A percentile compares a stretch with the other conserved stretches of the same genome.
Conservation (phyloP, 257 asterid genomes). For the Verbena officinalis region DNA sequence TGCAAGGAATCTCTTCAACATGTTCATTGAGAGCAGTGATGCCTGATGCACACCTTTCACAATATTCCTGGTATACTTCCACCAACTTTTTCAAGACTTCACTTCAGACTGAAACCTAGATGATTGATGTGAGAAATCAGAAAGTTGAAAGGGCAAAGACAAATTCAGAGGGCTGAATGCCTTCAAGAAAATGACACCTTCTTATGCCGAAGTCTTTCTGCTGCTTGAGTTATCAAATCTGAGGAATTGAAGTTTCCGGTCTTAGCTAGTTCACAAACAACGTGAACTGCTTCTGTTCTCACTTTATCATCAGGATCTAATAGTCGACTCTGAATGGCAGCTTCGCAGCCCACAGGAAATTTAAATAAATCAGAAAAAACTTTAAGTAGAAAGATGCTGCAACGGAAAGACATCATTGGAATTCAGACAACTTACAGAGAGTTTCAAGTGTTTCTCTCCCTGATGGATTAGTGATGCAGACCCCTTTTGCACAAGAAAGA, state of each 20-base stretch:
- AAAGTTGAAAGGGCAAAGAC: slow-evolving; percentile 19
- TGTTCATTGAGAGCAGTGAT: slow-evolving; percentile 43
- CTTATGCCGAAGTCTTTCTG: slow-evolving; percentile 87
- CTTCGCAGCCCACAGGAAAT: slow-evolving; percentile 45
- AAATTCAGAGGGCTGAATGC: slow-evolving; percentile 22
- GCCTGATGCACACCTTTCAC: slow-evolving; percentile 55
- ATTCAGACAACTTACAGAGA: slow-evolving; percentile 62
- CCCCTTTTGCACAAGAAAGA: slow-evolving; percentile 74
- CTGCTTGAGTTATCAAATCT: slow-evolving; percentile 59
- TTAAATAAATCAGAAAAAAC: slow-evolving; percentile 21
- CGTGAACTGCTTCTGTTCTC: slow-evolving; percentile 72
- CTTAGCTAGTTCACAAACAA: slow-evolving; percentile 73
- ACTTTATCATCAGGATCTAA: slow-evolving; percentile 84
- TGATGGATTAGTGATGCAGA: slow-evolving; percentile 53
- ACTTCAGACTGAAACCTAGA: slow-evolving; percentile 71
- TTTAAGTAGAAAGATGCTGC: slow-evolving; percentile 18
- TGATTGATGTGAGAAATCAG: slow-evolving; percentile 28
- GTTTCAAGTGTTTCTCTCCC: slow-evolving; percentile 60
- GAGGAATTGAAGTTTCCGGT: slow-evolving; percentile 43
- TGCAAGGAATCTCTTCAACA: slow-evolving; percentile 84
- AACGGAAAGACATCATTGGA: slow-evolving; percentile 32
- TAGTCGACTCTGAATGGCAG: slow-evolving; percentile 72
- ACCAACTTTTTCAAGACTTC: slow-evolving; percentile 74
- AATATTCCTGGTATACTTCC: slow-evolving; percentile 77
- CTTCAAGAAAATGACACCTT: slow-evolving; percentile 53